A percentile compares a stretch with the other conserved stretches of the same genome.
Conservation (phyloP, 331 rosid genomes). For the Pyrus hybrid region DNA sequence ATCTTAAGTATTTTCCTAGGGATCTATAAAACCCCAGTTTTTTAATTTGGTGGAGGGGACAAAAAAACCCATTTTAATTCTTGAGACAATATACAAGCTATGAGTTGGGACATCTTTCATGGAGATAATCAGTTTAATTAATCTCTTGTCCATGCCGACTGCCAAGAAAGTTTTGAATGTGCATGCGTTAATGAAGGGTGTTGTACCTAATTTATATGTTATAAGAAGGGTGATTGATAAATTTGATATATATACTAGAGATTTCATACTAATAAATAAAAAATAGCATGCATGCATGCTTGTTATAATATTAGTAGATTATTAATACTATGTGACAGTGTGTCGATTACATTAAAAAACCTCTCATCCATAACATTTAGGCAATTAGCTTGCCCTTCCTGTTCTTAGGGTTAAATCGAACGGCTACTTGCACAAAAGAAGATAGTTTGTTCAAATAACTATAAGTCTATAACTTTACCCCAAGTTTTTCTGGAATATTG, state of each 20-base stretch:
- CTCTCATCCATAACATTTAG: too few species aligned
- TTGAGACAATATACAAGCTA: neutral
- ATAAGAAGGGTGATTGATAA: neutral
- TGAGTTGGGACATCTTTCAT: neutral
- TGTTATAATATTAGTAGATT: too few species aligned
- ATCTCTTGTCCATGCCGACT: too few species aligned
- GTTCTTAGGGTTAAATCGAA: slow-evolving; percentile 9
- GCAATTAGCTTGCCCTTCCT: neutral
- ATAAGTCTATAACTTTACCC: neutral
- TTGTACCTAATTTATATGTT: neutral
- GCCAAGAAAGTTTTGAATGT: too few species aligned
- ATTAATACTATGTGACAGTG: too few species aligned
- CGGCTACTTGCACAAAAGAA: slow-evolving; percentile 12
- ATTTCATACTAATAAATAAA: too few species aligned
- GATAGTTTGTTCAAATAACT: neutral
- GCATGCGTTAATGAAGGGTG: too few species aligned
- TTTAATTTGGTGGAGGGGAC: slow-evolving; percentile 4
- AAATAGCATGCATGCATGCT: neutral
- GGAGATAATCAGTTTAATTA: neutral
- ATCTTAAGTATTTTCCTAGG: slow-evolving; percentile 17
- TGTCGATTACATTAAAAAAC: neutral
- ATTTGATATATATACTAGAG: neutral
- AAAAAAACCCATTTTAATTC: slow-evolving; percentile 10
- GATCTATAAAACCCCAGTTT: slow-evolving; percentile 7
- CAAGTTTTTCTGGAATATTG: slow-evolving; percentile 6